Evolutionary conservation across 2,329 filamentous ascomycete species (phyloP), one percentile per base, ranked within the genome.

Genomic region (Arthroderma sp.): DNA sequence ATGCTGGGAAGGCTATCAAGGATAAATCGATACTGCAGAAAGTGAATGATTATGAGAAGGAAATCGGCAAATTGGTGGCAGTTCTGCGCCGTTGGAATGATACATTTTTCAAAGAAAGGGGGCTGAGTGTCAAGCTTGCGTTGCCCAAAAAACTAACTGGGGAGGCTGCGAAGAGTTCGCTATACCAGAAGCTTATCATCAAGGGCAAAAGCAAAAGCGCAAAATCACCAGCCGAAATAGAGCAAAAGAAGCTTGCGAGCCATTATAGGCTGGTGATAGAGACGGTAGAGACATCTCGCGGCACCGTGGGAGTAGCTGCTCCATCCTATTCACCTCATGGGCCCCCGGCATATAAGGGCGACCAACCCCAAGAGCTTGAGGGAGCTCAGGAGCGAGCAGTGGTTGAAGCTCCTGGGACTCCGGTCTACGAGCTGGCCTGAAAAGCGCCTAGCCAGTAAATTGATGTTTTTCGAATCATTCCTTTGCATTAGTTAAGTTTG

Each of bases 1-100:
- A 49, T 28, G 45, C 48, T 36, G 48, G 45, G n/a, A 49, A 49
- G 29, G 38, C 41, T 4, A 29, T 49, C n/a, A 47, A 47, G 9
- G 32, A 43, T 9, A 44, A 38, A 27, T 43, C 45, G 15, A 47
- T 47, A 10, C 41, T 42, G 27, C 42, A 43, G 34, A 49, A 49
- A 33, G 44, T 49, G 22, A 32, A 36, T 10, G 36, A 39, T n/a
- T 36, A 40, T 6, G 29, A 38, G 29, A 34, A 47, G 34, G 48
- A 45, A 6, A 38, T 42, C 29, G 45, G 45, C 29, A 45, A 49
- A n/a, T 22, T 49, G 31, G 45, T 47, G 11, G 37, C 42, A 9
- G 46, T 42, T 22, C 11, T 49, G 22, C 42, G 31, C 6, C n/a
- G 8, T 38, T 49, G 48, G 48, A 49, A 49, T 27, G 38, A 44